Evolutionary conservation across 805 yeast genomes (phyloP).

Genomic region (Pichia scutulata): DNA sequence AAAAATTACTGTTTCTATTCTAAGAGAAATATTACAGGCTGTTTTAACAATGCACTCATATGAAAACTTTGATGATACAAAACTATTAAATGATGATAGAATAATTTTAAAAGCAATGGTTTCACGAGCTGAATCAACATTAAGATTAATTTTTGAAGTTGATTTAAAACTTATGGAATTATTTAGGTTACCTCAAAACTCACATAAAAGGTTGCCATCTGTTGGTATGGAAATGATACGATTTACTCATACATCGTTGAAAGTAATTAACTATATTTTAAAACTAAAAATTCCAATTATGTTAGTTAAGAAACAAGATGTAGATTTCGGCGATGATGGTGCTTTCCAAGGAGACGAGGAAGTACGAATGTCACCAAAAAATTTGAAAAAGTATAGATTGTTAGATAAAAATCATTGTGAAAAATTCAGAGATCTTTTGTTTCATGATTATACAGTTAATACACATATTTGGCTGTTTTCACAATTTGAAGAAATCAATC

Average conservation of each 20-base stretch:
- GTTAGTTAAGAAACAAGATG: conserved; percentile 16
- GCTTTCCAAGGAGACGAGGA: conserved; percentile 20
- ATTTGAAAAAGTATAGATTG: conserved; percentile 11
- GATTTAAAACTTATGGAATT: conserved; percentile 51
- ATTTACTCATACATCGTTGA: conserved; percentile 55
- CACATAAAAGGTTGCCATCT: conserved; percentile 54
- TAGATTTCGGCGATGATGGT: conserved; percentile 21
- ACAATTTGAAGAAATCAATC: conserved; percentile 53
- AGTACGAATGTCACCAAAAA: neutral
- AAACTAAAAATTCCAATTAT: conserved; percentile 36
- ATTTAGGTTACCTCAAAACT: conserved; percentile 52
- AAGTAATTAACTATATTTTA: conserved; percentile 59
- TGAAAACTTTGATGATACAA: conserved; percentile 34
- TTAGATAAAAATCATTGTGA: conserved; percentile 10
- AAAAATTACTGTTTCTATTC: neutral
- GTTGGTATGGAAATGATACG: conserved; percentile 57
- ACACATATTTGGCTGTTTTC: conserved; percentile 57
- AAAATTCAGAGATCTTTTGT: conserved; percentile 35
- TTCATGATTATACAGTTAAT: conserved; percentile 53
- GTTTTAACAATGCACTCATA: conserved; percentile 29
- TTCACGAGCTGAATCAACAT: conserved; percentile 30
- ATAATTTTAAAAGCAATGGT: conserved; percentile 30
- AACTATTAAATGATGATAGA: conserved; percentile 35
- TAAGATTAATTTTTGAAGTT: conserved; percentile 60
- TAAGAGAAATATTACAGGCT: conserved; percentile 43